A percentile compares a stretch with the other conserved stretches of the same genome.
phyloP scores from a whole-genome alignment of 192 early-diverging fungal genomes.

The Backusella macrospora region DNA sequence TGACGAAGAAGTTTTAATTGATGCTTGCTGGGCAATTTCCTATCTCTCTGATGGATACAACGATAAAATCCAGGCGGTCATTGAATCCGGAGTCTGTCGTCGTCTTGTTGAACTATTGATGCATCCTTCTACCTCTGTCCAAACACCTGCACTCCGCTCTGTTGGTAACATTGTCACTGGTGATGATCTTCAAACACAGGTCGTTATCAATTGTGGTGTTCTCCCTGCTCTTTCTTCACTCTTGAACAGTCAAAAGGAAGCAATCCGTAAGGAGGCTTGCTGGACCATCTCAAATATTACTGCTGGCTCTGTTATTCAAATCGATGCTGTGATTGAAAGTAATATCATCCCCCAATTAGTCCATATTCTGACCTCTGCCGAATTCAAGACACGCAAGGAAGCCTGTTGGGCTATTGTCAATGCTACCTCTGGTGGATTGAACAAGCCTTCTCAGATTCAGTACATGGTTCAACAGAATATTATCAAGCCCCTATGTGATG shows the following conservation, averaged over 20 bases:
- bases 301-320: slow-evolving; percentile 48
- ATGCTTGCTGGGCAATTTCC: slow-evolving; percentile 84
- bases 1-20: slow-evolving; percentile 80
- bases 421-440: slow-evolving; percentile 44
- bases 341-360: slow-evolving; percentile 48
- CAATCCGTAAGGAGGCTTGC: slow-evolving; percentile 54
- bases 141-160: slow-evolving; percentile 75
- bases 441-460: slow-evolving; percentile 43
- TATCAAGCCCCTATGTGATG: slow-evolving; percentile 55
- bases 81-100: slow-evolving; percentile 73
- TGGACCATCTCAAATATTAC: slow-evolving; percentile 61
- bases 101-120: slow-evolving; percentile 71
- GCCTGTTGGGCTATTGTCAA: slow-evolving; percentile 58
- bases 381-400: slow-evolving; percentile 53
- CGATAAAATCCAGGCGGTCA: slow-evolving; percentile 76
- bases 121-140: slow-evolving; percentile 61
- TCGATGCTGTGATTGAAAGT: slow-evolving; percentile 49
- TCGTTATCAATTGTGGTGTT: slow-evolving; percentile 68
- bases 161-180: slow-evolving; percentile 84
- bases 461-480: slow-evolving; percentile 48
- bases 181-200: slow-evolving; percentile 79
- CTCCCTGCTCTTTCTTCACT: slow-evolving; percentile 57
- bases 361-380: slow-evolving; percentile 38
- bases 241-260: slow-evolving; percentile 42
- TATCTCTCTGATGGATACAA: slow-evolving; percentile 76